phyloP scores from a whole-genome alignment of 2,329 filamentous ascomycete genomes.

The Aspergillus uvarum region DNA sequence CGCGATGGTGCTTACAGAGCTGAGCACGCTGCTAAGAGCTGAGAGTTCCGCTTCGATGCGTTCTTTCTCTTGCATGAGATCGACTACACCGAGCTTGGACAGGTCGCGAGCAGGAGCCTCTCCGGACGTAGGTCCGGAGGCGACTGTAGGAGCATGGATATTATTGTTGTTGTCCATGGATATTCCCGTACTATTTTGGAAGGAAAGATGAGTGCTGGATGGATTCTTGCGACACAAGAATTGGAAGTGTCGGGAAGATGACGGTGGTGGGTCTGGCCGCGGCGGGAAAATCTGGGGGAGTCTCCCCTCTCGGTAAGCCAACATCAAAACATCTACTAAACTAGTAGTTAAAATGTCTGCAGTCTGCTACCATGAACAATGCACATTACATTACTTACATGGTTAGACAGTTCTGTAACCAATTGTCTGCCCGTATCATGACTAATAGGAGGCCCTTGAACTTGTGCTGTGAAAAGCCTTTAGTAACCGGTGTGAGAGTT shows the following conservation, averaged over 20 bases:
- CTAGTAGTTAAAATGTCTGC: background rate
- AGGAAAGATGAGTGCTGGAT: constrained; percentile 11
- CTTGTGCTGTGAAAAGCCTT: background rate
- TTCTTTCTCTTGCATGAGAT: constrained; percentile 83
- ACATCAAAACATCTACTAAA: background rate
- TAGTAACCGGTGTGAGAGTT: background rate
- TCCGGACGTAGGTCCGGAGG: constrained; percentile 72
- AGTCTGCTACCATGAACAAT: background rate
- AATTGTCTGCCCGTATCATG: background rate
- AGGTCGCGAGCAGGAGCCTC: constrained; percentile 57
- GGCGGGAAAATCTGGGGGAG: background rate
- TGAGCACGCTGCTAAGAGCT: constrained; percentile 80
- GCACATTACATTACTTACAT: background rate
- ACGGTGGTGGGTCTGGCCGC: background rate
- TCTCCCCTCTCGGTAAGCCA: background rate
- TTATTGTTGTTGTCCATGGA: constrained; percentile 62
- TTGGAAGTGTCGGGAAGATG: constrained; percentile 3
- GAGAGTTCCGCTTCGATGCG: constrained; percentile 82
- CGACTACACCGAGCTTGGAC: constrained; percentile 67
- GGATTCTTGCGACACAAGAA: background rate
- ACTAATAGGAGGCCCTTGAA: background rate
- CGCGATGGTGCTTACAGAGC: constrained; percentile 63
- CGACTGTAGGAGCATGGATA: constrained; percentile 68
- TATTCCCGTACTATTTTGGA: constrained; percentile 48
- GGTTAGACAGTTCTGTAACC: background rate